Conservation (phyloP, 164 flowering plant species). For the Litsea cubeba region DNA sequence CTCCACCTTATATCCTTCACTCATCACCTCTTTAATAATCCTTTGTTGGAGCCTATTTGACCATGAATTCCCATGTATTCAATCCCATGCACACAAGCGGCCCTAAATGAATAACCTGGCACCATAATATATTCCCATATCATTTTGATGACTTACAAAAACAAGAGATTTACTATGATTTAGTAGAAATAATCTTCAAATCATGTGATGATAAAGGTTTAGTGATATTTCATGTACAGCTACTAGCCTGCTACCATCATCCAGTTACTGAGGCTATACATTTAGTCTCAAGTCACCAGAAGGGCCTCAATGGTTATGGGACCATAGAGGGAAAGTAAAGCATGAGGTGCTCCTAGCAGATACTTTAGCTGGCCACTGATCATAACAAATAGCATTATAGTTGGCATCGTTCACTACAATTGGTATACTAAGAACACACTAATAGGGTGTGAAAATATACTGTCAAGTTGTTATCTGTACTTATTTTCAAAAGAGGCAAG, state of each 20-base stretch:
- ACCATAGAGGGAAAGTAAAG: background rate
- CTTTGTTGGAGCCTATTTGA: no score
- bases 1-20: no score
- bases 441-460: no score
- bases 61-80: no score
- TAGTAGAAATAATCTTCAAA: background rate
- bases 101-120: background rate
- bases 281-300: background rate
- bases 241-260: background rate
- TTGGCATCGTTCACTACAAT: background rate
- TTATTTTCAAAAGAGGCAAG: no score
- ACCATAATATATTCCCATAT: background rate
- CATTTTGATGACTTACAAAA: background rate
- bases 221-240: no score
- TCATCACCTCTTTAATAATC: no score
- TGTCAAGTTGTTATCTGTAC: no score
- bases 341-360: background rate
- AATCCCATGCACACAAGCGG: no score
- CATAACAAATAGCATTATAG: background rate
- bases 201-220: background rate
- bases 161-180: background rate
- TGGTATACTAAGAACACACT: no score
- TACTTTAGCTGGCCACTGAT: background rate
- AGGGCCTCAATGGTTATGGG: background rate
- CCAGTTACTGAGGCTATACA: background rate